These are phyloP conservation scores for Blepharisma stoltei DNA, from an alignment of 73 alveolate species.

Conservation along the genomic window DNA sequence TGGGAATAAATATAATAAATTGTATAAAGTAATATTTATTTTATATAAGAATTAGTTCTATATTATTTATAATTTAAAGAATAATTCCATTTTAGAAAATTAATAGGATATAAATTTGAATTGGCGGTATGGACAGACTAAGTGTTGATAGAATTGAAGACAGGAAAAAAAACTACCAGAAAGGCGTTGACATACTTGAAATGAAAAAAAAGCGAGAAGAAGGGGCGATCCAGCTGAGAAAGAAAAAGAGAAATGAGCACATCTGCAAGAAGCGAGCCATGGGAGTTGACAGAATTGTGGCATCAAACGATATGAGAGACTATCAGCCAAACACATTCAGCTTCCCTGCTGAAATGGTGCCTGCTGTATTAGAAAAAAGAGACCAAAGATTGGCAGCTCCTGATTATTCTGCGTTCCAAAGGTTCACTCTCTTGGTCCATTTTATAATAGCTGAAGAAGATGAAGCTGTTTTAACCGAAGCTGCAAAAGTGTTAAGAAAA, in stretches of 20 bases:
- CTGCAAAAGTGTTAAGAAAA: conserved; percentile 70
- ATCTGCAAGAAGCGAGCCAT: neutral
- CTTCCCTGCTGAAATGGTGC: conserved; percentile 14
- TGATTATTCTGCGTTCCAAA: neutral
- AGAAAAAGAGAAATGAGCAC: conserved; percentile 36
- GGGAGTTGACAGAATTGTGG: neutral
- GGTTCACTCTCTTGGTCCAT: conserved; percentile 35
- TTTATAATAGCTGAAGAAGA: neutral
- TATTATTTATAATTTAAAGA: no score
- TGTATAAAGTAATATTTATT: no score
- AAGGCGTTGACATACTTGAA: conserved; percentile 46
- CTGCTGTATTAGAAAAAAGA: conserved; percentile 26
- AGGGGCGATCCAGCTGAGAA: conserved; percentile 46
- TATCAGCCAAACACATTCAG: conserved; percentile 25
- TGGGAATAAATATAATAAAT: no score
- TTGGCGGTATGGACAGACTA: no score
- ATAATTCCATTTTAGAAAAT: no score
- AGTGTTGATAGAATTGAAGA: conserved; percentile 22
- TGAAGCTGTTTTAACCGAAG: conserved; percentile 29
- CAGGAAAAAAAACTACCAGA: conserved; percentile 29
- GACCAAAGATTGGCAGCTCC: neutral
- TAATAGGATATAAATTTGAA: no score
- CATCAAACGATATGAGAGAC: neutral
- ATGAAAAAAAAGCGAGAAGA: conserved; percentile 62
- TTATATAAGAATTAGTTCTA: no score